Percentiles rank a stretch among this genome's conserved stretches.
These are phyloP conservation scores for Podospora comata DNA, from an alignment of 495 filamentous ascomycete genomes.

Conservation along the genomic window DNA sequence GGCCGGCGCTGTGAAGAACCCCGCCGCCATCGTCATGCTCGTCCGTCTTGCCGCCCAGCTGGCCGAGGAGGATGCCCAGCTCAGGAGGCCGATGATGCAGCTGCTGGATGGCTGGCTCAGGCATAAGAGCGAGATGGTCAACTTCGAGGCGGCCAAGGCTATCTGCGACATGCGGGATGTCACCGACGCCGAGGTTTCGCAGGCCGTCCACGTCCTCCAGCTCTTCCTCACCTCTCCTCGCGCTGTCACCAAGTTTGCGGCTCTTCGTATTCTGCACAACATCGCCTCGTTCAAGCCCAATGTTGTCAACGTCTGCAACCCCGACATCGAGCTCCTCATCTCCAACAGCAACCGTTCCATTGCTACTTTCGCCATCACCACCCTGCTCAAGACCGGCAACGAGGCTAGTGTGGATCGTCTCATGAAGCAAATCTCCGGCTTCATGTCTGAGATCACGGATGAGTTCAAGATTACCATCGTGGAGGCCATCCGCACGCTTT, in stretches of 20 bases:
- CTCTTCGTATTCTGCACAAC: constrained; percentile 93
- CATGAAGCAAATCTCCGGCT: constrained; percentile 96
- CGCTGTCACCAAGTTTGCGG: constrained; percentile 95
- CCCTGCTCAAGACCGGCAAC: constrained; percentile 95
- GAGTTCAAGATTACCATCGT: constrained; percentile 99
- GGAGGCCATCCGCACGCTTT: constrained; percentile 92
- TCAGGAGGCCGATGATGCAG: constrained; percentile 92
- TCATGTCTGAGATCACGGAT: constrained; percentile 97
- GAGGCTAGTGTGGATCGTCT: constrained; percentile 94
- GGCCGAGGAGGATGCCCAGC: constrained; percentile 83
- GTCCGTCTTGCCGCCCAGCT: constrained; percentile 92
- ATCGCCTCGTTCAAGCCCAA: constrained; percentile 94
- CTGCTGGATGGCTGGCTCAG: constrained; percentile 93
- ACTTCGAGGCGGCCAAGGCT: constrained; percentile 97
- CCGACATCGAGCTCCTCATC: constrained; percentile 92
- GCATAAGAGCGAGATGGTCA: constrained; percentile 99
- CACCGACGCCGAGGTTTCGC: constrained; percentile 83
- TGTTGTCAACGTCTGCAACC: constrained; percentile 89
- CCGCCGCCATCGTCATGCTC: constrained; percentile 85
- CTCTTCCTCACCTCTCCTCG: constrained; percentile 95
- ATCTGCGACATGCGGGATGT: constrained; percentile 94
- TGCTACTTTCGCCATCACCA: constrained; percentile 97
- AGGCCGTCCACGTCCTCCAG: constrained; percentile 92
- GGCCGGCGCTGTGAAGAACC: constrained; percentile 89
- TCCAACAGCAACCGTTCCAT: constrained; percentile 96